Evolutionary conservation across 495 filamentous ascomycete genomes (phyloP).

Genomic region (Aspergillus bridgeri): DNA sequence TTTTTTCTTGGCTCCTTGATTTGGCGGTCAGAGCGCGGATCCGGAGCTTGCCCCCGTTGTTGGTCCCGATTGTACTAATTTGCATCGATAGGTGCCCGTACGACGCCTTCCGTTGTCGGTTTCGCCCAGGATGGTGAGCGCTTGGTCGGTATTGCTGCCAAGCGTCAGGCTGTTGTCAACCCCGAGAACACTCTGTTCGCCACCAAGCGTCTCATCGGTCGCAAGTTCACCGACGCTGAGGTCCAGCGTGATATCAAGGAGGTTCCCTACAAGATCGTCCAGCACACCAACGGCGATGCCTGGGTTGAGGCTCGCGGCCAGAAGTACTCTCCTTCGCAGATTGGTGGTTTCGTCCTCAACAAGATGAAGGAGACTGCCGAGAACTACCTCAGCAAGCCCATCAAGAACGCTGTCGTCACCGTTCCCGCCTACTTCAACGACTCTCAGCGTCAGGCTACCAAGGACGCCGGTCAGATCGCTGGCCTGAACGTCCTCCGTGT

Average conservation of each 20-base stretch:
- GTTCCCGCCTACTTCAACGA: slow-evolving; percentile 99
- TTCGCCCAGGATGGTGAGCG: slow-evolving; percentile 98
- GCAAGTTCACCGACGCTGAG: slow-evolving; percentile 94
- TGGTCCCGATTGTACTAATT: slow-evolving; percentile 11
- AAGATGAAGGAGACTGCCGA: slow-evolving; percentile 99
- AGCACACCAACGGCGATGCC: slow-evolving; percentile 96
- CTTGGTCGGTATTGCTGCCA: slow-evolving; percentile 94
- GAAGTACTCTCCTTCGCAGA: slow-evolving; percentile 97
- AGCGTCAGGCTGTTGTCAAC: slow-evolving; percentile 99
- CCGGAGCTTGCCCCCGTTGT: neutral
- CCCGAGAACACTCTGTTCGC: slow-evolving; percentile 99
- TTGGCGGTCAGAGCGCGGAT: slow-evolving; percentile 1
- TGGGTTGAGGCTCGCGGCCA: slow-evolving; percentile 96
- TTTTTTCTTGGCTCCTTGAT: slow-evolving; percentile 14
- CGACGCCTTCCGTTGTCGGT: slow-evolving; percentile 94
- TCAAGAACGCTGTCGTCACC: slow-evolving; percentile 95
- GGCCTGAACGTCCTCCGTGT: slow-evolving; percentile 95
- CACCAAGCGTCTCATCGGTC: slow-evolving; percentile 98
- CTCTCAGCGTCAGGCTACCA: slow-evolving; percentile 95
- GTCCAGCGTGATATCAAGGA: slow-evolving; percentile 98
- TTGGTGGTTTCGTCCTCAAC: slow-evolving; percentile 92
- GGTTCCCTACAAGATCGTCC: slow-evolving; percentile 98
- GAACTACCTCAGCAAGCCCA: slow-evolving; percentile 78
- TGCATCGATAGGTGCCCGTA: slow-evolving; percentile 69
- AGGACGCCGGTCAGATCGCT: slow-evolving; percentile 94